Evolutionary conservation across 257 asterid species (phyloP).

Genomic region (Pogostemon cablin): DNA sequence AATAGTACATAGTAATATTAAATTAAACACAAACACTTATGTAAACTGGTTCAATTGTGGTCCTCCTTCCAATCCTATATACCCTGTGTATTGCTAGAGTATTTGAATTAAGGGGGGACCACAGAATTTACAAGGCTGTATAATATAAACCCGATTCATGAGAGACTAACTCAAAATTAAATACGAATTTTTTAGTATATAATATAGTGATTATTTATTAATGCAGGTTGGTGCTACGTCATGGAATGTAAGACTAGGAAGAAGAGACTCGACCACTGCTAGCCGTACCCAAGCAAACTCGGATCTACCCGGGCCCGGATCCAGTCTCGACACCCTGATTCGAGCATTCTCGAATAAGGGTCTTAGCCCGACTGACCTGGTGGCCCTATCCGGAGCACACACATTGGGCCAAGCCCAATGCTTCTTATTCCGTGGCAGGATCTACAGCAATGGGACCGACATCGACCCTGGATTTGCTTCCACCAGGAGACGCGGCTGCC

Average conservation of each 20-base stretch:
- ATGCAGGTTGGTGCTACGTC: conserved; percentile 53
- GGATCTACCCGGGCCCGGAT: conserved; percentile 43
- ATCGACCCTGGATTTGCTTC: conserved; percentile 46
- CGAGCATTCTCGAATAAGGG: conserved; percentile 37
- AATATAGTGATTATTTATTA: neutral
- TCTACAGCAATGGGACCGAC: conserved; percentile 47
- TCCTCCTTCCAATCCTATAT: no score
- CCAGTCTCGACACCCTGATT: conserved; percentile 33
- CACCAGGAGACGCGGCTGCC: conserved; percentile 44
- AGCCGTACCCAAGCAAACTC: conserved; percentile 36
- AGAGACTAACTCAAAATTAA: no score
- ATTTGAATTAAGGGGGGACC: no score
- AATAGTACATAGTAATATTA: no score
- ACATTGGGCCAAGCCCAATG: conserved; percentile 50
- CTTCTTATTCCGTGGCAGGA: conserved; percentile 40
- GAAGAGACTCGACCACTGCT: conserved; percentile 56
- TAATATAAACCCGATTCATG: no score
- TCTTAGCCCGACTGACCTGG: conserved; percentile 44
- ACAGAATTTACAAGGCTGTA: no score
- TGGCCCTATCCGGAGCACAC: conserved; percentile 56
- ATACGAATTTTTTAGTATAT: no score
- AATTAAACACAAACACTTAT: no score
- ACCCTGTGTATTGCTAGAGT: no score
- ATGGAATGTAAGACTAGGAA: conserved; percentile 50
- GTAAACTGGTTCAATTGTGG: no score